Base-by-base conservation (phyloP, 2,329 filamentous ascomycete genomes). In the Cladophialophora bantiana region DNA sequence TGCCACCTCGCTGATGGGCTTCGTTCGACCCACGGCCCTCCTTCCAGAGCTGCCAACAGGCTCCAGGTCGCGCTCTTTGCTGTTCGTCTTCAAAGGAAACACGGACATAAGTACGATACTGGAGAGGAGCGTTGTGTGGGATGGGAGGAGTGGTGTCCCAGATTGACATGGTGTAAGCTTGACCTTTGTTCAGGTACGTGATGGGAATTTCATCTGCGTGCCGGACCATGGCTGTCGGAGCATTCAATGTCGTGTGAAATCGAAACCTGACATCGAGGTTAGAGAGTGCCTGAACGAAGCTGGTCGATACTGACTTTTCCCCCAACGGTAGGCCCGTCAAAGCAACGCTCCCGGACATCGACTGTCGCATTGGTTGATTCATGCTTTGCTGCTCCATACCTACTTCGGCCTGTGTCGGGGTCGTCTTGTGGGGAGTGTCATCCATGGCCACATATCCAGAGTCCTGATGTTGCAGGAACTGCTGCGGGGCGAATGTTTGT, bases 131-230 rank as follows among this genome's bases (percentile, higher is more conserved):
- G 0, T 82, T 77, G 38, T 86, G 81, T 2, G 87, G 84, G 4
- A 89, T 79, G 1, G 85, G 82, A 1, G 90, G 86, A 5, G 84
- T 83, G 0, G 91, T 95, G 75, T 99, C 95, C 55, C 91, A 83
- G 34, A 99, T 86, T 2, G 91, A 91, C 18, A 99, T 83, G 0
- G 92, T 91, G 77, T 99, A 99, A 15, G 93, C 92, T 77, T 98
- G 94, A 31, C 94, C 94, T 79, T 98, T 98, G 82, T 99, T 99
- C 18, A 99, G 86, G 76, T 99, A 99, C 0, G 94, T 97, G n/a
- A 98, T 88, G 0, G 95, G 95, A 31, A 98, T 96, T 77, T 98
- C 94, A 67, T 96, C 91, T 1, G 88, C 80, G 68, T 93, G 89
- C 77, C 91, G 96, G 75, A 96, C 90, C 95, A 98, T 99, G 7